These are phyloP conservation scores for Phytopythium delawarense DNA, from an alignment of 352 stramenopile genomes.

Conservation along the genomic window DNA sequence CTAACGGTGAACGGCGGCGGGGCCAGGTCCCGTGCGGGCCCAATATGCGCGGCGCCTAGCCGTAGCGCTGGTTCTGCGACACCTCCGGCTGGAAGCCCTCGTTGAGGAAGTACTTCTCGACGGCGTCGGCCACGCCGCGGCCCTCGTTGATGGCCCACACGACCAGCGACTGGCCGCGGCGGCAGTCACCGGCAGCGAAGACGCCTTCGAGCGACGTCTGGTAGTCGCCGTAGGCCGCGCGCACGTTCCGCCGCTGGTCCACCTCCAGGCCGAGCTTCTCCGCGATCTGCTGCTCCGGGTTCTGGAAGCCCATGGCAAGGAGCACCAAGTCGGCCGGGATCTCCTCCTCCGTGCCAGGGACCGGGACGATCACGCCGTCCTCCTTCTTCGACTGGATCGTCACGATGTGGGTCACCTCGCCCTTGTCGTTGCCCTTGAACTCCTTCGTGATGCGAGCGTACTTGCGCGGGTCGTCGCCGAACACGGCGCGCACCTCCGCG, in stretches of 20 bases:
- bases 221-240: slow-evolving; percentile 92
- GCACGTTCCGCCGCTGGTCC: slow-evolving; percentile 94
- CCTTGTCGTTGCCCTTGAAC: slow-evolving; percentile 73
- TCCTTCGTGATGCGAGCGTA: slow-evolving; percentile 75
- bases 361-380: slow-evolving; percentile 63
- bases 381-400: slow-evolving; percentile 45
- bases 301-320: slow-evolving; percentile 97
- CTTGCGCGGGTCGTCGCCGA: slow-evolving; percentile 88
- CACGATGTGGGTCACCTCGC: slow-evolving; percentile 78
- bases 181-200: slow-evolving; percentile 97
- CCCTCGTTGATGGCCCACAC: slow-evolving; percentile 99
- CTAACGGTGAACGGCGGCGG: neutral
- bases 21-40: neutral
- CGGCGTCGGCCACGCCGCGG: slow-evolving; percentile 87
- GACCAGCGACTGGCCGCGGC: slow-evolving; percentile 95
- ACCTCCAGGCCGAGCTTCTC: slow-evolving; percentile 89
- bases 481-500: slow-evolving; percentile 91
- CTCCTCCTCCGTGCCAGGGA: slow-evolving; percentile 89
- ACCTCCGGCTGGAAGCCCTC: slow-evolving; percentile 77
- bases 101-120: slow-evolving; percentile 81
- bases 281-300: slow-evolving; percentile 90
- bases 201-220: slow-evolving; percentile 93
- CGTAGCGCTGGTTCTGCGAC: slow-evolving; percentile 76
- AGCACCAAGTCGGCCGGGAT: slow-evolving; percentile 94
- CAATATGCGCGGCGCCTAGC: slow-evolving; percentile 17